Conservation (phyloP, 2,329 filamentous ascomycete species). For the Trichoderma guizhouense region DNA sequence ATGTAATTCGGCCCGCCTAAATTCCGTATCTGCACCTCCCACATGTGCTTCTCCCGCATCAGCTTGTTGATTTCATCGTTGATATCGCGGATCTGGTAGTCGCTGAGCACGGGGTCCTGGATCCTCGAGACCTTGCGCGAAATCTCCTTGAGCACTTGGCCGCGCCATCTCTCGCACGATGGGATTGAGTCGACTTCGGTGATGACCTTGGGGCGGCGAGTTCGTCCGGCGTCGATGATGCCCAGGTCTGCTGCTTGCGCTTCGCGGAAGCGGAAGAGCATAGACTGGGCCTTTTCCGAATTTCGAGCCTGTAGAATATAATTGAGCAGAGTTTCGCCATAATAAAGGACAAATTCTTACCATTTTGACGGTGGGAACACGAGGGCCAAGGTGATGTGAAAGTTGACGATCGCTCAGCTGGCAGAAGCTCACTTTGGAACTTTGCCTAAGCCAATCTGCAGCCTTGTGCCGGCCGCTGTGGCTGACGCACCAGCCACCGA, state of each 20-base stretch:
- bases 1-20: constrained; percentile 97
- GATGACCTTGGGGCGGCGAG: constrained; percentile 86
- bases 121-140: constrained; percentile 95
- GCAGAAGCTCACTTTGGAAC: not conserved
- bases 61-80: constrained; percentile 99
- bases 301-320: constrained; percentile 70
- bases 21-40: constrained; percentile 95
- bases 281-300: constrained; percentile 97
- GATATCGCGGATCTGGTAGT: constrained; percentile 95
- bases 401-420: not conserved
- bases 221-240: constrained; percentile 89
- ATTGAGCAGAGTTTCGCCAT: constrained; percentile 4
- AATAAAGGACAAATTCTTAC: constrained; percentile 15
- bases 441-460: not conserved
- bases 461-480: not conserved
- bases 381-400: not conserved
- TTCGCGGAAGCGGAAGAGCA: constrained; percentile 99
- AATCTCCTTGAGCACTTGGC: constrained; percentile 95
- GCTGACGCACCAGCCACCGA: not conserved
- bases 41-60: constrained; percentile 98
- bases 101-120: constrained; percentile 84
- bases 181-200: constrained; percentile 82
- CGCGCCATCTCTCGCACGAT: constrained; percentile 94
- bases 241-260: constrained; percentile 93
- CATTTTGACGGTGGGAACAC: constrained; percentile 25